Percentiles rank a stretch among this genome's conserved stretches.
Conservation (phyloP, 495 filamentous ascomycete genomes). For the Cercophora sp. region DNA sequence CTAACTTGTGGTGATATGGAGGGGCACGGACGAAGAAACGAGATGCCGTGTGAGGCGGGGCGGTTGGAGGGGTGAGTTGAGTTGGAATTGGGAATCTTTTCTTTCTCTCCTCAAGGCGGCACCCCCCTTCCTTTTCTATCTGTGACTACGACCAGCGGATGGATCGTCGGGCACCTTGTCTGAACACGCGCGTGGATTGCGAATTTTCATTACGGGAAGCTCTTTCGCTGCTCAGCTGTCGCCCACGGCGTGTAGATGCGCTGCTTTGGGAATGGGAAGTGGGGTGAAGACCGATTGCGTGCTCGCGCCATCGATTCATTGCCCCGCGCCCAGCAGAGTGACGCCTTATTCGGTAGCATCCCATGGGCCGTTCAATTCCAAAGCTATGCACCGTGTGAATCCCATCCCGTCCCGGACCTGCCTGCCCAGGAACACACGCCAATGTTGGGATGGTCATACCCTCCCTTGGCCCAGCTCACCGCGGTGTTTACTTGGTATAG, state of each 20-base stretch:
- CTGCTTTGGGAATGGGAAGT: constrained; percentile 18
- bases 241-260: constrained; percentile 7
- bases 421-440: too few relatives aligned
- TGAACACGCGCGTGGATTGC: constrained; percentile 2
- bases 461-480: too few relatives aligned
- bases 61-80: neutral
- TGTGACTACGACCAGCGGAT: neutral
- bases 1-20: neutral
- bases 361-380: neutral
- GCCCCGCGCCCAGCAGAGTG: constrained; percentile 21
- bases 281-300: constrained; percentile 33
- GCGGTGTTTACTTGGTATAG: too few relatives aligned
- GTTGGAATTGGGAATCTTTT: constrained; percentile 1
- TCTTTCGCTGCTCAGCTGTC: constrained; percentile 6
- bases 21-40: neutral
- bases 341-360: neutral
- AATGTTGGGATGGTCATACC: too few relatives aligned
- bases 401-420: too few relatives aligned
- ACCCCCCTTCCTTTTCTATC: neutral
- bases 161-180: constrained; percentile 8
- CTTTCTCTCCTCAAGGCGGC: neutral
- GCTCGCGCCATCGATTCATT: constrained; percentile 31
- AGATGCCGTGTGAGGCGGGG: neutral
- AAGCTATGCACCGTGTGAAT: too few relatives aligned
- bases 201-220: constrained; percentile 17